phyloP scores from a whole-genome alignment of 352 stramenopile genomes.

The Globisporangium uncinulatum region DNA sequence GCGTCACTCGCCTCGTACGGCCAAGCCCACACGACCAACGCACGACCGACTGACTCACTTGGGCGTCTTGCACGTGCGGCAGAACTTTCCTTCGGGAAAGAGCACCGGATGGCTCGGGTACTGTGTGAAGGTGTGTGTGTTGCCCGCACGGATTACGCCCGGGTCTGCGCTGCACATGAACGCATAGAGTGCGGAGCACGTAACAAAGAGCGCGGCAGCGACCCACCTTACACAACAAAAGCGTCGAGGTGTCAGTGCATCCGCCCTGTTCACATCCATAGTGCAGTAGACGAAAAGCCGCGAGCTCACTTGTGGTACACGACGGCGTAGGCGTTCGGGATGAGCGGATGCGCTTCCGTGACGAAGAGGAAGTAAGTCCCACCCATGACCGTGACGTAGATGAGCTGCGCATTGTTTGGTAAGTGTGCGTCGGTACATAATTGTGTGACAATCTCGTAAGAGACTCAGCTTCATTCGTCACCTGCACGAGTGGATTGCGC shows the following conservation, averaged over 20 bases:
- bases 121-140: constrained; percentile 37
- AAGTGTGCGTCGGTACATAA: not conserved
- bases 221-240: constrained; percentile 21
- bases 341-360: constrained; percentile 41
- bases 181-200: constrained; percentile 55
- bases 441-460: no score
- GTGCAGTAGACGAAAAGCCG: not conserved
- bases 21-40: not conserved
- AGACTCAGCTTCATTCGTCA: constrained; percentile 5
- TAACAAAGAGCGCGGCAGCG: constrained; percentile 40
- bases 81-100: constrained; percentile 77
- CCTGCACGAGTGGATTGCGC: constrained; percentile 66
- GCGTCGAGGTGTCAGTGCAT: not conserved
- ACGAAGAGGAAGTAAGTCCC: constrained; percentile 69
- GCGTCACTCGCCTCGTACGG: not conserved
- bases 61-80: constrained; percentile 79
- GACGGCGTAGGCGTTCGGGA: constrained; percentile 60
- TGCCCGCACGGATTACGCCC: constrained; percentile 61
- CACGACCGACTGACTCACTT: constrained; percentile 42
- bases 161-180: constrained; percentile 67
- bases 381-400: constrained; percentile 76
- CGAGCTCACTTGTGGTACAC: constrained; percentile 56
- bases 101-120: constrained; percentile 80
- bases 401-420: constrained; percentile 17
- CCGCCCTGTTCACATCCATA: no score